phyloP scores from a whole-genome alignment of 1,284 basidiomycete species.

The Ganoderma sinense region DNA sequence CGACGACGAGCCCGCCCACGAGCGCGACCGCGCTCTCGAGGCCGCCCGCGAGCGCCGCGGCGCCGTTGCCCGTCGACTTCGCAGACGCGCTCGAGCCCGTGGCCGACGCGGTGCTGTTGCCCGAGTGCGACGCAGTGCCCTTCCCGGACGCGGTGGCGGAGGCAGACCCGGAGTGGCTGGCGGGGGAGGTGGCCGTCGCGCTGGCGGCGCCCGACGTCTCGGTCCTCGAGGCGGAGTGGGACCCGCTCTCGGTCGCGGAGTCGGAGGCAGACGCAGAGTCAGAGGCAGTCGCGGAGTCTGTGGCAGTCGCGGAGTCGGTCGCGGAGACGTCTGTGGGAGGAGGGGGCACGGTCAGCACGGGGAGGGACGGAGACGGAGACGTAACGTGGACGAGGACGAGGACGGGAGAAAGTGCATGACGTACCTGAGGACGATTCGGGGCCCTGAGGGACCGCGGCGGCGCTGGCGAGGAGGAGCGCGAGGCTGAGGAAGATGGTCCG shows the following conservation, averaged over 20 bases:
- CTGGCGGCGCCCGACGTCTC: background rate
- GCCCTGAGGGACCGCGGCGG: background rate
- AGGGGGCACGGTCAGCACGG: background rate
- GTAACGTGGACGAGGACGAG: background rate
- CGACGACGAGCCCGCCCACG: background rate
- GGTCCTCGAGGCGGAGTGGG: background rate
- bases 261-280: background rate
- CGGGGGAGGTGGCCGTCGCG: background rate
- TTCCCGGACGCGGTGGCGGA: no score
- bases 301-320: background rate
- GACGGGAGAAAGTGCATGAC: background rate
- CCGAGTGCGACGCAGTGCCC: background rate
- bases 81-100: background rate
- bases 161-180: no score
- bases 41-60: background rate
- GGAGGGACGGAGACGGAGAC: background rate
- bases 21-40: background rate
- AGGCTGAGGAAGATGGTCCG: background rate
- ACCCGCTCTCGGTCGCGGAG: background rate
- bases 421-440: background rate
- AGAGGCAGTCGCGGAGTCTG: background rate
- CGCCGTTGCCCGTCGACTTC: background rate
- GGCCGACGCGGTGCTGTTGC: background rate
- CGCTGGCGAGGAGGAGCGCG: background rate
- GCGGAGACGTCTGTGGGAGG: background rate